phyloP scores from a whole-genome alignment of 768 basidiomycete genomes.

The Russula sp. region DNA sequence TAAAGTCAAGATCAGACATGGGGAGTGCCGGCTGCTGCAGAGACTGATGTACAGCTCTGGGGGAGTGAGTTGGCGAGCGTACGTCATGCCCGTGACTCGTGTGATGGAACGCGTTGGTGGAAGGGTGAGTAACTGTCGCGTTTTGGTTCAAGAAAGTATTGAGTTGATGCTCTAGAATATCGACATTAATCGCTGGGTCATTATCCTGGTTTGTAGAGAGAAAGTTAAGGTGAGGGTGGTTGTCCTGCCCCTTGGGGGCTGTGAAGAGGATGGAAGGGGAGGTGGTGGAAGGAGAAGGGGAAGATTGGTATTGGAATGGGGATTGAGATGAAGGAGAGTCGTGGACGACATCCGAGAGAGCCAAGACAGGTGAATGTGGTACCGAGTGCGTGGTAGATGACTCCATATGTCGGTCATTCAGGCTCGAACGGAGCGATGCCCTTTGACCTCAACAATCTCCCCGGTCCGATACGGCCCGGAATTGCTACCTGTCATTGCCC shows the following conservation, averaged over 20 bases:
- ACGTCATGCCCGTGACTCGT: slow-evolving; percentile 17
- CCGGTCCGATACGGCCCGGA: not conserved
- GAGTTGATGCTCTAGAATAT: slow-evolving; percentile 62
- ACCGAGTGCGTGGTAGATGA: slow-evolving; percentile 5
- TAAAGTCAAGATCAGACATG: slow-evolving; percentile 45
- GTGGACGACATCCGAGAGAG: slow-evolving; percentile 80
- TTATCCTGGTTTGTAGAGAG: slow-evolving; percentile 35
- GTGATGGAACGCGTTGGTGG: slow-evolving; percentile 32
- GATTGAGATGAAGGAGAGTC: slow-evolving; percentile 56
- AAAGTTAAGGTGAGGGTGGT: slow-evolving; percentile 31
- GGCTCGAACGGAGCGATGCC: not conserved
- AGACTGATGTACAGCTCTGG: slow-evolving; percentile 8
- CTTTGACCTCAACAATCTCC: not conserved
- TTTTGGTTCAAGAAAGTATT: slow-evolving; percentile 70
- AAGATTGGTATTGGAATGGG: slow-evolving; percentile 36
- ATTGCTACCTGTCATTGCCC: no score
- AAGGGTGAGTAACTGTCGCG: slow-evolving; percentile 61
- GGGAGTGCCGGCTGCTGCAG: slow-evolving; percentile 3
- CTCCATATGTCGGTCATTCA: not conserved
- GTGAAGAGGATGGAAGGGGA: slow-evolving; percentile 24
- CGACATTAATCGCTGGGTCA: slow-evolving; percentile 35
- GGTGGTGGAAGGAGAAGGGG: slow-evolving; percentile 20
- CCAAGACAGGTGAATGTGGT: slow-evolving; percentile 52
- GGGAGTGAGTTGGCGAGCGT: slow-evolving; percentile 17
- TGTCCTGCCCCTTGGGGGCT: slow-evolving; percentile 21